Evolutionary conservation across 257 asterid genomes (phyloP).

Genomic region (Plantago ovata): DNA sequence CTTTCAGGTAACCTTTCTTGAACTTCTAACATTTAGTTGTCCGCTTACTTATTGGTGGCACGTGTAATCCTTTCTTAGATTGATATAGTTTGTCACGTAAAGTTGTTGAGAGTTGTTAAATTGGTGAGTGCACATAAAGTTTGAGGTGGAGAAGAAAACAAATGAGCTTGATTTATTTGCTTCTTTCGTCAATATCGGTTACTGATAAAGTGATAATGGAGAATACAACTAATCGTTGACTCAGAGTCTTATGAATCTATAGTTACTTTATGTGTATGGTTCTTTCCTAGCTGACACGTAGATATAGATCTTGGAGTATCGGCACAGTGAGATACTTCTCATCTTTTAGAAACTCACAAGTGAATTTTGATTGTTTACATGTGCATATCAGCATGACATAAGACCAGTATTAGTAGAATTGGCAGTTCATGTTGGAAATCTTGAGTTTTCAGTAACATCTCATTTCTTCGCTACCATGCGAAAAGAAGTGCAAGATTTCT

Average conservation of each 20-base stretch:
- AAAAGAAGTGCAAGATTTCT: background rate
- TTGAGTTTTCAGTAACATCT: background rate
- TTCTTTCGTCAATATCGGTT: constrained; percentile 8
- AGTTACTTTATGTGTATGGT: constrained; percentile 1
- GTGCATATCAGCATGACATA: background rate
- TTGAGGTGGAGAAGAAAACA: background rate
- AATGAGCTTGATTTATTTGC: constrained; percentile 6
- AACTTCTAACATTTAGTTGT: constrained; percentile 4
- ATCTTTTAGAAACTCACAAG: background rate
- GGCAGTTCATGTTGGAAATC: constrained; percentile 4
- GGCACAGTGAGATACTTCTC: no score
- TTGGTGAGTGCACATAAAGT: constrained; percentile 1
- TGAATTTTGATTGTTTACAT: constrained; percentile 1
- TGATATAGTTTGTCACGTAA: constrained; percentile 2
- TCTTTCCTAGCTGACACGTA: constrained; percentile 12
- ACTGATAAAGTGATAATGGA: background rate
- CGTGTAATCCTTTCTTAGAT: constrained; percentile 3
- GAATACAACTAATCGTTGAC: background rate
- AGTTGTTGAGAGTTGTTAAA: constrained; percentile 11
- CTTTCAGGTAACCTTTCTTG: constrained; percentile 62
- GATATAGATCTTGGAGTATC: constrained; percentile 5
- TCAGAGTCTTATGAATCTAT: constrained; percentile 9
- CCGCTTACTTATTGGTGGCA: constrained; percentile 7
- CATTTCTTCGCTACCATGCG: constrained; percentile 5
- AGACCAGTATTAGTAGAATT: constrained; percentile 1